phyloP scores from a whole-genome alignment of 2,329 filamentous ascomycete species.

The Cladosporium colombiae region DNA sequence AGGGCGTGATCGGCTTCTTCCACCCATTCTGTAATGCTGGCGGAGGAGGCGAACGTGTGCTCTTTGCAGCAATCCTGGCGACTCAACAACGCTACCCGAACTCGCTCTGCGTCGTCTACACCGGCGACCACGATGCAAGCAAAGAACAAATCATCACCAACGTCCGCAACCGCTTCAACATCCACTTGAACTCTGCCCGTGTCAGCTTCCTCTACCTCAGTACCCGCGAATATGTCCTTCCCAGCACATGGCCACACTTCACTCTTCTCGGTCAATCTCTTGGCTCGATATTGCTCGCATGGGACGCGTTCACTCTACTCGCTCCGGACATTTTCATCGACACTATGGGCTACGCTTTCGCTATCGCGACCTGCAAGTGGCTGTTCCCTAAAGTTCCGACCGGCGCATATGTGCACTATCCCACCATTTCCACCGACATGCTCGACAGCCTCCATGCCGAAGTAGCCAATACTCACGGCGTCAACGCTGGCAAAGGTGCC shows the following conservation, averaged over 20 bases:
- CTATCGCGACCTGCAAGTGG: conserved; percentile 76
- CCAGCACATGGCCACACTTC: conserved; percentile 86
- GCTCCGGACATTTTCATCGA: conserved; percentile 94
- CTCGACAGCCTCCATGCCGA: conserved; percentile 67
- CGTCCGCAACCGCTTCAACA: conserved; percentile 80
- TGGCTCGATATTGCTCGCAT: conserved; percentile 82
- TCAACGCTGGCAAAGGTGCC: conserved; percentile 80
- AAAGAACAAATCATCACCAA: conserved; percentile 72
- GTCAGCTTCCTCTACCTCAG: conserved; percentile 88
- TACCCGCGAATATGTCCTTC: conserved; percentile 81
- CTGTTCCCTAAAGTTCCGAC: conserved; percentile 81
- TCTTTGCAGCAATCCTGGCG: conserved; percentile 92
- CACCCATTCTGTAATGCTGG: conserved; percentile 98
- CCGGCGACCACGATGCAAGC: conserved; percentile 85
- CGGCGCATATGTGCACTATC: conserved; percentile 94
- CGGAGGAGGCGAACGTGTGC: conserved; percentile 89
- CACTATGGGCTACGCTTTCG: conserved; percentile 97
- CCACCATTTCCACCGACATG: conserved; percentile 98
- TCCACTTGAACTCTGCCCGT: conserved; percentile 78
- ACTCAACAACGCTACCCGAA: conserved; percentile 87
- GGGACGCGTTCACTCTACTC: conserved; percentile 88
- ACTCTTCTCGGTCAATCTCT: conserved; percentile 92
- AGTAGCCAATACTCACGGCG: conserved; percentile 58
- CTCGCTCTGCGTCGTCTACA: conserved; percentile 90
- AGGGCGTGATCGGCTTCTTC: conserved; percentile 90